A percentile compares a stretch with the other conserved stretches of the same genome.
Conservation (phyloP, 73 alveolate species). For the Paramecium tetraurelia region DNA sequence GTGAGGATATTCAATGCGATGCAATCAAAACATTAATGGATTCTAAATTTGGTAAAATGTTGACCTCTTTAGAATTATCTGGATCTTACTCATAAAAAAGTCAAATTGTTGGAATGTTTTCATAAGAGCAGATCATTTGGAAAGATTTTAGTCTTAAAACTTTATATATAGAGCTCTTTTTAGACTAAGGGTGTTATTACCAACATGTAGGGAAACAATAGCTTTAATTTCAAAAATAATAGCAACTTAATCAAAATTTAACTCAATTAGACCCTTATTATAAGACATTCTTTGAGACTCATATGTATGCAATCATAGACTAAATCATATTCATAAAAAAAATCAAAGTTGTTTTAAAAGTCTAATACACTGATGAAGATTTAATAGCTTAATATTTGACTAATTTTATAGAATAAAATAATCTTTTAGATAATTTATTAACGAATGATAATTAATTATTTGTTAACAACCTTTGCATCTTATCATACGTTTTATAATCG, state of each 20-base stretch:
- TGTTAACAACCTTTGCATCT: not conserved
- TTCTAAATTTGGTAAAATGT: not conserved
- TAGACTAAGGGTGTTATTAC: not conserved
- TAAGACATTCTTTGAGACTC: not conserved
- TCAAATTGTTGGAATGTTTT: not conserved
- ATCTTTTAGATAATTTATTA: not conserved
- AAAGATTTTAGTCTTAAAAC: not conserved
- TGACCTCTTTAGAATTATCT: slow-evolving; percentile 2
- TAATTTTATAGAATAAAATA: not conserved
- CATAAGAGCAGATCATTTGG: not conserved
- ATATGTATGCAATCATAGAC: not conserved
- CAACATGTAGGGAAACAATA: not conserved
- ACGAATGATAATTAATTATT: not conserved
- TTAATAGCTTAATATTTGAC: not conserved
- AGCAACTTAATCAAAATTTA: not conserved
- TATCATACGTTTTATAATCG: not conserved
- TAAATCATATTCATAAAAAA: not conserved
- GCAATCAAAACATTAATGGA: not conserved
- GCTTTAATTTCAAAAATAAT: not conserved
- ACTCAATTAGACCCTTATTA: not conserved
- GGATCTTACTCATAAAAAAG: not conserved
- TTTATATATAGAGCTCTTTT: not conserved
- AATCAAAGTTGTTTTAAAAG: not conserved
- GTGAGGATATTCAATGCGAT: not conserved
- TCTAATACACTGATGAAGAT: not conserved